Evolutionary conservation across 768 basidiomycete genomes (phyloP).

Genomic region (Hortiboletus flavorubellus): DNA sequence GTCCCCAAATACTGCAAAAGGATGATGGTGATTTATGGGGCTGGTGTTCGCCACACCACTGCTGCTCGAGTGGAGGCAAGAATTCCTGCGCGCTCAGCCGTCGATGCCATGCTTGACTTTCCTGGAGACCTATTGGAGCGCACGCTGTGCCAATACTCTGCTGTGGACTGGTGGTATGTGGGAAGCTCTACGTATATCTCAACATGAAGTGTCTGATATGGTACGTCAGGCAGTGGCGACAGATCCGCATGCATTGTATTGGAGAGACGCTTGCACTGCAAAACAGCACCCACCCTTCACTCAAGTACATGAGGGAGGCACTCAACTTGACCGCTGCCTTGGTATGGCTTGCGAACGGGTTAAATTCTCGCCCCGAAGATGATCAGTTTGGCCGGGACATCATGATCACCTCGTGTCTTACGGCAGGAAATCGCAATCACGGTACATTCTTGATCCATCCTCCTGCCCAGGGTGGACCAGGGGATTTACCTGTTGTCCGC

Average conservation of each 20-base stretch:
- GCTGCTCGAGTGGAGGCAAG: conserved; percentile 2
- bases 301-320: not conserved
- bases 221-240: conserved; percentile 6
- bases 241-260: conserved; percentile 4
- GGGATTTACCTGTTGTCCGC: not conserved
- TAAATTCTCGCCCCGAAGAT: conserved; percentile 3
- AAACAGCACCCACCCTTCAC: not conserved
- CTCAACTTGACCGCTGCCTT: conserved; percentile 7
- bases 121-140: not conserved
- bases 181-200: too few relatives aligned
- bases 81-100: not conserved
- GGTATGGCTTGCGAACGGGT: conserved; percentile 5
- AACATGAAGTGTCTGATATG: not conserved
- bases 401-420: conserved; percentile 1
- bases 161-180: conserved; percentile 3
- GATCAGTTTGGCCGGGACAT: conserved; percentile 3
- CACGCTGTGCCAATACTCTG: not conserved
- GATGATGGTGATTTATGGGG: not conserved
- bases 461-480: not conserved
- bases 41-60: not conserved
- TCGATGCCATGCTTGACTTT: not conserved
- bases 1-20: not conserved
- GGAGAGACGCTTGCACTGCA: not conserved
- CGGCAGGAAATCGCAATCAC: not conserved
- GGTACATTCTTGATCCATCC: conserved; percentile 3